Percentiles rank a stretch among this genome's conserved stretches.
Evolutionary conservation across 2,329 filamentous ascomycete species (phyloP).

Genomic region (Xylaria sp.): DNA sequence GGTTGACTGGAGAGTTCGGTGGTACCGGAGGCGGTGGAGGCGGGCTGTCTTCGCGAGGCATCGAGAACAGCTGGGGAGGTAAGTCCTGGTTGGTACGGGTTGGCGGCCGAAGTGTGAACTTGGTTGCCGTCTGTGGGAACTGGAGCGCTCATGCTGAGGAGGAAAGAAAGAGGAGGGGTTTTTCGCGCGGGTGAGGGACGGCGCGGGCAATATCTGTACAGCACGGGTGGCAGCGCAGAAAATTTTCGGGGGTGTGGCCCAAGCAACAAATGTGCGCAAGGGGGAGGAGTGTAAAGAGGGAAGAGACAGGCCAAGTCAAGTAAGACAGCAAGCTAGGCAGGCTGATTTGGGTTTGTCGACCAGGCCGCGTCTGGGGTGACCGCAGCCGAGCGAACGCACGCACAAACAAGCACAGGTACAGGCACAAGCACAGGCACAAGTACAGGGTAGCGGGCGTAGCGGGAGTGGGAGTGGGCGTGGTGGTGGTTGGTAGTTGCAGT

Average conservation of each 20-base stretch:
- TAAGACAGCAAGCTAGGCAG: slow-evolving; percentile 42
- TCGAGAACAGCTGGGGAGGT: slow-evolving; percentile 55
- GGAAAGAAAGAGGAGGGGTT: slow-evolving; percentile 43
- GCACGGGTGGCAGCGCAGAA: slow-evolving; percentile 41
- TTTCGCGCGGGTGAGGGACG: slow-evolving; percentile 43
- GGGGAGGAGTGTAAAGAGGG: slow-evolving; percentile 37
- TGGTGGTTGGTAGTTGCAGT: slow-evolving; percentile 25
- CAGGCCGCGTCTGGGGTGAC: slow-evolving; percentile 46
- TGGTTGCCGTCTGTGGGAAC: slow-evolving; percentile 49
- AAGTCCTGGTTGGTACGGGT: slow-evolving; percentile 47
- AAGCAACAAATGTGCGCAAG: slow-evolving; percentile 43
- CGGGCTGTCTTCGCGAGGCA: slow-evolving; percentile 71
- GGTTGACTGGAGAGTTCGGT: slow-evolving; percentile 74
- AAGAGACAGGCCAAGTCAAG: slow-evolving; percentile 44
- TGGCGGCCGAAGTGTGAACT: slow-evolving; percentile 51
- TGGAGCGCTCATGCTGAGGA: slow-evolving; percentile 52
- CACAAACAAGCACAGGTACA: slow-evolving; percentile 21
- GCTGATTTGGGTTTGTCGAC: slow-evolving; percentile 33
- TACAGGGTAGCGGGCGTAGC: slow-evolving; percentile 36
- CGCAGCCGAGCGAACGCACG: slow-evolving; percentile 42
- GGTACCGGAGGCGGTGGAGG: slow-evolving; percentile 69
- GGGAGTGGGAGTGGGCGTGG: slow-evolving; percentile 42
- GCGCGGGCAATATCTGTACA: slow-evolving; percentile 45
- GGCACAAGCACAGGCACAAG: slow-evolving; percentile 14
- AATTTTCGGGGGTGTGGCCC: slow-evolving; percentile 50